Evolutionary conservation across 23 red algal genomes (phyloP).

Genomic region (Agarophyton chilense): DNA sequence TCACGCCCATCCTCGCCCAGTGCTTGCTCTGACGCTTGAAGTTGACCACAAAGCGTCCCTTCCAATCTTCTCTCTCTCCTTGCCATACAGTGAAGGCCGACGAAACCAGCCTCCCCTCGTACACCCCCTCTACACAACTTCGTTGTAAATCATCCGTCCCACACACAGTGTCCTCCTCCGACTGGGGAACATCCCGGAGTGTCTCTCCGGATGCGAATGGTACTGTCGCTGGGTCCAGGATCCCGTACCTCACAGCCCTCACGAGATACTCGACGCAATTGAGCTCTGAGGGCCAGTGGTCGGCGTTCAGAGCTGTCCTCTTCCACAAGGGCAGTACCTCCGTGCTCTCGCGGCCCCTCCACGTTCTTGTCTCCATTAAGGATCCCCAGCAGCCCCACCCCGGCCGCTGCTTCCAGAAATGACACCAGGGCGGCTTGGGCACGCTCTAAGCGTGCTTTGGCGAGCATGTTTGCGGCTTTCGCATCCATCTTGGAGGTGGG

Average conservation of each 20-base stretch:
- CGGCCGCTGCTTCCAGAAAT: neutral
- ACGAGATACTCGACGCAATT: neutral
- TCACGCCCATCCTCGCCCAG: neutral
- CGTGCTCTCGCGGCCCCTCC: neutral
- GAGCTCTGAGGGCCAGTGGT: neutral
- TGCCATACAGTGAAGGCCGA: slow-evolving; percentile 44
- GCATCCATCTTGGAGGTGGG: neutral
- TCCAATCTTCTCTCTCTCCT: neutral
- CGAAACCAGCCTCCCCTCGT: neutral
- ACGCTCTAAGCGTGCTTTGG: neutral
- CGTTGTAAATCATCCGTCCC: neutral
- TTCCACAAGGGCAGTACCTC: neutral
- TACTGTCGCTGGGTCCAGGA: neutral
- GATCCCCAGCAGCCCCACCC: neutral
- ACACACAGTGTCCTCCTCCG: too few species aligned
- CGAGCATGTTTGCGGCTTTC: neutral
- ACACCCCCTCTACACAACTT: neutral
- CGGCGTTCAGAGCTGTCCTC: neutral
- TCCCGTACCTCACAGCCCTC: slow-evolving; percentile 1
- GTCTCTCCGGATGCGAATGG: too few species aligned
- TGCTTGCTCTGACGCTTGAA: slow-evolving; percentile 20
- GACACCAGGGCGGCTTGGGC: too few species aligned
- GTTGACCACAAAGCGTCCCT: slow-evolving; percentile 10
- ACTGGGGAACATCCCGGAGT: too few species aligned
- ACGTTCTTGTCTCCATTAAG: neutral